A percentile compares a stretch with the other conserved stretches of the same genome.
Conservation (phyloP, 2,329 filamentous ascomycete species). For the Ophiostoma piceae region DNA sequence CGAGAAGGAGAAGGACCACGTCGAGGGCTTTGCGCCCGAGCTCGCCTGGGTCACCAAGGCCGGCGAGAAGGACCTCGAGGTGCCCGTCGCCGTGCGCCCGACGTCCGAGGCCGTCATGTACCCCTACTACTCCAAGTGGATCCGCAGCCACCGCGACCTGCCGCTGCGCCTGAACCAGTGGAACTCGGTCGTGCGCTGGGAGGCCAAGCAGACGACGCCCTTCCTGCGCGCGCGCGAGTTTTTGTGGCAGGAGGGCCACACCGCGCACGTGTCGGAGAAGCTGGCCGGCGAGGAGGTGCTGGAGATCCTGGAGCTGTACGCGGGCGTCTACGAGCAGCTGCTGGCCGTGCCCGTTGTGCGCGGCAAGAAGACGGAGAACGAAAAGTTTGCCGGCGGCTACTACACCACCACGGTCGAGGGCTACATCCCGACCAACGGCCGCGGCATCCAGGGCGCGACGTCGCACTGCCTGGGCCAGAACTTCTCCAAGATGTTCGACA, state of each 20-base stretch:
- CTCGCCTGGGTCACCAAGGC: constrained; percentile 85
- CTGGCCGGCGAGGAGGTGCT: constrained; percentile 79
- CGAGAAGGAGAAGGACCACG: constrained; percentile 84
- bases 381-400: constrained; percentile 94
- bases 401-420: constrained; percentile 97
- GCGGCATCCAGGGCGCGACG: constrained; percentile 93
- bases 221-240: constrained; percentile 94
- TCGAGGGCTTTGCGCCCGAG: constrained; percentile 96
- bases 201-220: constrained; percentile 85
- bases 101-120: constrained; percentile 83
- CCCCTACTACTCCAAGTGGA: constrained; percentile 94
- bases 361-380: constrained; percentile 91
- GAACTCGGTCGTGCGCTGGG: constrained; percentile 86
- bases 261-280: constrained; percentile 78
- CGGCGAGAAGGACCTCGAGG: constrained; percentile 88
- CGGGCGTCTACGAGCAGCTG: constrained; percentile 85
- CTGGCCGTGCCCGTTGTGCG: constrained; percentile 92
- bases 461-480: constrained; percentile 95
- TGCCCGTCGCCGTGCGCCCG: constrained; percentile 61
- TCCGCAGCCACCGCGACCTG: constrained; percentile 90
- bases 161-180: constrained; percentile 94
- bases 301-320: constrained; percentile 90
- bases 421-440: constrained; percentile 91
- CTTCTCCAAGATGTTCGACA: constrained; percentile 97
- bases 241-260: constrained; percentile 95